Percentiles rank a stretch among this genome's conserved stretches.
phyloP scores from a whole-genome alignment of 495 filamentous ascomycete species.

The Penicillium atrosanguineum region DNA sequence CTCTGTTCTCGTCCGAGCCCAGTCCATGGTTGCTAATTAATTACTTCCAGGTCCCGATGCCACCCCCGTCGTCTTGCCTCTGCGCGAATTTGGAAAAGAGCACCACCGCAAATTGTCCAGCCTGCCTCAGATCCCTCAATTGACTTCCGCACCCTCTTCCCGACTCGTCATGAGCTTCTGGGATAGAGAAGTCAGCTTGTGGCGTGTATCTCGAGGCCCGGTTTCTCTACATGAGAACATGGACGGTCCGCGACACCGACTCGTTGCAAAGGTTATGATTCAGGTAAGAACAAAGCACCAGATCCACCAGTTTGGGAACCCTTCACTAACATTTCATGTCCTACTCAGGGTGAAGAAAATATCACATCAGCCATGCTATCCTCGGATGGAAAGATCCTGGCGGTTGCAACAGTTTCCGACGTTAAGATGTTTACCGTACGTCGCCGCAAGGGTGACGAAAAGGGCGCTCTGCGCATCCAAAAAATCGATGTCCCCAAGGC shows the following conservation, averaged over 20 bases:
- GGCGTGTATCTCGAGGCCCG: conserved; percentile 56
- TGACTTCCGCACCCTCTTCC: conserved; percentile 66
- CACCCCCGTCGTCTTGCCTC: conserved; percentile 72
- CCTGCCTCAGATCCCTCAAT: conserved; percentile 71
- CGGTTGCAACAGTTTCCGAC: conserved; percentile 70
- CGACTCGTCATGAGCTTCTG: conserved; percentile 88
- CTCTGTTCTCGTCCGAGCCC: not conserved
- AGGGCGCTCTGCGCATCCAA: conserved; percentile 59
- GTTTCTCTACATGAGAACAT: conserved; percentile 41
- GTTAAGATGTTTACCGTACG: conserved; percentile 70
- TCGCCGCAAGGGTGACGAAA: conserved; percentile 44
- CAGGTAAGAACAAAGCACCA: conserved; percentile 33
- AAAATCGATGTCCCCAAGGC: conserved; percentile 60
- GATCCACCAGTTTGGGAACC: not conserved
- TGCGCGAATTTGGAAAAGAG: conserved; percentile 77
- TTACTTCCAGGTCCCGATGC: conserved; percentile 71
- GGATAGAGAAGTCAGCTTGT: conserved; percentile 84
- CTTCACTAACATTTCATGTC: conserved; percentile 8
- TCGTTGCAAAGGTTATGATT: conserved; percentile 70
- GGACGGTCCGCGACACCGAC: conserved; percentile 48
- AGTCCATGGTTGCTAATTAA: conserved; percentile 32
- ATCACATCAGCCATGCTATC: conserved; percentile 80
- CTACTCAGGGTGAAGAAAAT: conserved; percentile 69
- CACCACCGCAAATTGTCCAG: conserved; percentile 73
- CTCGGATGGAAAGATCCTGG: conserved; percentile 69